These are phyloP conservation scores for Kwoniella sp. DNA, from an alignment of 768 basidiomycete species.

Conservation along the genomic window DNA sequence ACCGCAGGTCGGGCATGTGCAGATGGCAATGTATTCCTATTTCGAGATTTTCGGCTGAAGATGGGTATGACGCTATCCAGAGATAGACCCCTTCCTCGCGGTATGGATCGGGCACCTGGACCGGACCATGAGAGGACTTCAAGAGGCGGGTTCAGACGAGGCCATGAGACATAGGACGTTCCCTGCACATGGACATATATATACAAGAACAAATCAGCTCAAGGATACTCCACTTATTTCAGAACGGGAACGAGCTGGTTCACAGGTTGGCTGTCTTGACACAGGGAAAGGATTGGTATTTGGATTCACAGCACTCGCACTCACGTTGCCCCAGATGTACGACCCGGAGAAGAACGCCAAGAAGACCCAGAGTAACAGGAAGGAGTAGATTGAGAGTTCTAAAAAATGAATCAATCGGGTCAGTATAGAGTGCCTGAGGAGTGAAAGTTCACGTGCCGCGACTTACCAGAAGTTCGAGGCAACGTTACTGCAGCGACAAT, in stretches of 20 bases:
- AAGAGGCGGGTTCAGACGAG: slow-evolving; percentile 74
- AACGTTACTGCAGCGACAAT: slow-evolving; percentile 81
- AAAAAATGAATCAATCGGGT: not conserved
- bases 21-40: slow-evolving; percentile 37
- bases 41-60: not conserved
- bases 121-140: slow-evolving; percentile 86
- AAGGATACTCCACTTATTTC: too few species aligned
- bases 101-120: slow-evolving; percentile 77
- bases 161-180: slow-evolving; percentile 94
- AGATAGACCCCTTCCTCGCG: slow-evolving; percentile 70
- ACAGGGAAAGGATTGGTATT: too few species aligned
- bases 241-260: too few species aligned
- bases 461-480: slow-evolving; percentile 83
- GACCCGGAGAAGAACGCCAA: slow-evolving; percentile 63
- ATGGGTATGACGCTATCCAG: slow-evolving; percentile 48
- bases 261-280: too few species aligned
- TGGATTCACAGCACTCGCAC: slow-evolving; percentile 14
- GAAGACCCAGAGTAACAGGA: slow-evolving; percentile 77
- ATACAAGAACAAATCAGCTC: not conserved
- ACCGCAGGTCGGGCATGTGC: slow-evolving; percentile 12
- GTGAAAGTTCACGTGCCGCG: slow-evolving; percentile 50
- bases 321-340: slow-evolving; percentile 65
- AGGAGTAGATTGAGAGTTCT: slow-evolving; percentile 85
- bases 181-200: slow-evolving; percentile 70
- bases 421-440: too few species aligned